A percentile compares a stretch with the other conserved stretches of the same genome.
Evolutionary conservation across 192 early-diverging fungal species (phyloP).

Genomic region (Coemansia umbellata): DNA sequence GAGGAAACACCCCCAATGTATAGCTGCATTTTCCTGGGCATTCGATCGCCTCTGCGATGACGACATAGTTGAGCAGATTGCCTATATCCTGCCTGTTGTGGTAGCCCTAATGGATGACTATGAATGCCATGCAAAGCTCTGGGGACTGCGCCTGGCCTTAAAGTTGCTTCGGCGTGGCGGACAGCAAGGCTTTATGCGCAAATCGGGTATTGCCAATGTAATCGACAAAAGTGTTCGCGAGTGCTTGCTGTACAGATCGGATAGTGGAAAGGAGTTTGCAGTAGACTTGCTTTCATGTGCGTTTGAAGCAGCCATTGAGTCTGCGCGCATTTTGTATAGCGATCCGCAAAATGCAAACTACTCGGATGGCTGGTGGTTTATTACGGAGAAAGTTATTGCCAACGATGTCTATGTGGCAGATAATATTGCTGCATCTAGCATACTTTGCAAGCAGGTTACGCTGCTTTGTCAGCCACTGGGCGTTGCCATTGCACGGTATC

Average conservation of each 20-base stretch:
- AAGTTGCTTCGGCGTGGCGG: constrained; percentile 1
- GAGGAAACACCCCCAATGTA: constrained; percentile 18
- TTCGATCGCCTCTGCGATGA: constrained; percentile 5
- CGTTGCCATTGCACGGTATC: constrained; percentile 18
- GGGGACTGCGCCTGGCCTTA: constrained; percentile 16
- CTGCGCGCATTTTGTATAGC: constrained; percentile 5
- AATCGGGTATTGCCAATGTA: constrained; percentile 29
- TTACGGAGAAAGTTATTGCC: constrained; percentile 18
- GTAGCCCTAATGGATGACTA: constrained; percentile 39
- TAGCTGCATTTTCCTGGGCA: constrained; percentile 34
- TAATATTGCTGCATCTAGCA: constrained; percentile 12
- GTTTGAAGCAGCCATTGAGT: constrained; percentile 9
- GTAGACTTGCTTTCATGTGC: constrained; percentile 12
- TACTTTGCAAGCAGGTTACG: constrained; percentile 13
- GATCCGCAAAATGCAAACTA: constrained; percentile 5
- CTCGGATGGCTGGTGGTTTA: constrained; percentile 20
- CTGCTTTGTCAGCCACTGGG: constrained; percentile 18
- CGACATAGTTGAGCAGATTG: constrained; percentile 3
- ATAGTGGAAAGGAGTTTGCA: neutral
- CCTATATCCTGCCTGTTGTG: constrained; percentile 30
- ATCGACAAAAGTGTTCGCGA: constrained; percentile 16
- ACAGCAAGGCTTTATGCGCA: constrained; percentile 20
- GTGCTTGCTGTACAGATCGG: constrained; percentile 22
- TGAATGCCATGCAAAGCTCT: constrained; percentile 12
- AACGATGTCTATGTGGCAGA: constrained; percentile 32